Percentiles rank a stretch among this genome's conserved stretches.
These are phyloP conservation scores for Chaetomiaceae sp. DNA, from an alignment of 2,329 filamentous ascomycete genomes.

Conservation along the genomic window DNA sequence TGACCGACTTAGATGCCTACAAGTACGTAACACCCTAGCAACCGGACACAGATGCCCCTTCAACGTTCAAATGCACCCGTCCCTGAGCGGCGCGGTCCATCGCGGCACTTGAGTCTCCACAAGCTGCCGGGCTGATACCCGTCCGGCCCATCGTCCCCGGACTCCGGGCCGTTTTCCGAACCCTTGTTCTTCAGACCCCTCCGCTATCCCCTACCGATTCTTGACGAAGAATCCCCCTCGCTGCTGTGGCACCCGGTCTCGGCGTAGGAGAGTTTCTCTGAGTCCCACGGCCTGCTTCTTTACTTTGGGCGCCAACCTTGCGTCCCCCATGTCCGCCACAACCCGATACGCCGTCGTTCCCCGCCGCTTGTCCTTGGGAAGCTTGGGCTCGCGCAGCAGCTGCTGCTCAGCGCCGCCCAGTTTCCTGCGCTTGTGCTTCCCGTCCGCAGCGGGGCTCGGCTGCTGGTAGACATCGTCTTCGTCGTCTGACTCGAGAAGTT, in stretches of 20 bases:
- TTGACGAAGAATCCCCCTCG: constrained; percentile 42
- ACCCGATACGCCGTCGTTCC: constrained; percentile 50
- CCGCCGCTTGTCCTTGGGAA: constrained; percentile 42
- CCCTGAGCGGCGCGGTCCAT: constrained; percentile 9
- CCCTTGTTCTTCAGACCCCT: neutral
- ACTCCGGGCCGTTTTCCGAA: neutral
- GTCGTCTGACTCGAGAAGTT: constrained; percentile 49
- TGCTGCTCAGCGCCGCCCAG: constrained; percentile 36
- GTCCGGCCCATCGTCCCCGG: neutral
- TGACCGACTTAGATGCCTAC: no score
- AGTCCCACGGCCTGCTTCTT: constrained; percentile 37
- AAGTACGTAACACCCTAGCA: no score
- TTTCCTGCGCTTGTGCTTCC: constrained; percentile 38
- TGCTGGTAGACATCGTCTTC: constrained; percentile 31
- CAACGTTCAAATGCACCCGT: neutral
- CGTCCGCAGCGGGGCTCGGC: constrained; percentile 19
- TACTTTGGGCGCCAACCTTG: constrained; percentile 43
- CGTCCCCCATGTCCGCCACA: constrained; percentile 38
- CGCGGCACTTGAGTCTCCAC: constrained; percentile 9
- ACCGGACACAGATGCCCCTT: constrained; percentile 3
- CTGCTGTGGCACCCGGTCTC: constrained; percentile 36
- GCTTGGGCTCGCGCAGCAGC: constrained; percentile 33
- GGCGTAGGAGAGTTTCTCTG: constrained; percentile 41
- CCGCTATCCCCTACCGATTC: constrained; percentile 11
- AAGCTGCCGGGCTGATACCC: constrained; percentile 9